Evolutionary conservation across 139 green algal genomes (phyloP).

Genomic region (Tetraselmis striata): DNA sequence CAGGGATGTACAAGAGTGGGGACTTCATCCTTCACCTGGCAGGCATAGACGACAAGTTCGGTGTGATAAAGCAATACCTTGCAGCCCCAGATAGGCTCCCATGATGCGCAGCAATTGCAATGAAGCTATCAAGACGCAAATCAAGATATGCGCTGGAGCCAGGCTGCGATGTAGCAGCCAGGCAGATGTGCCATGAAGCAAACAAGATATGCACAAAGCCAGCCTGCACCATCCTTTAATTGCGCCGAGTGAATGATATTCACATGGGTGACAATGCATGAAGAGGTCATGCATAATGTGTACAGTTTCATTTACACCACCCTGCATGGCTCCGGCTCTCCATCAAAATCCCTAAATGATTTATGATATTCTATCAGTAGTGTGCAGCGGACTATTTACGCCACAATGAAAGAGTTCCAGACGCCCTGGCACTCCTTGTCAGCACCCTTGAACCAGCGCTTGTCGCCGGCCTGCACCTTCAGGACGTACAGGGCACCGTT

Average conservation of each 20-base stretch:
- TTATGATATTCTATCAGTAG: background rate
- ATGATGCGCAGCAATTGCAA: too few species aligned
- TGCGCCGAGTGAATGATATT: too few species aligned
- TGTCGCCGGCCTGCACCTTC: slow-evolving; percentile 86
- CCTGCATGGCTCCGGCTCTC: background rate
- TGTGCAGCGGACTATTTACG: slow-evolving; percentile 33
- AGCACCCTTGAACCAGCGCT: slow-evolving; percentile 92
- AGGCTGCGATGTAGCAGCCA: too few species aligned
- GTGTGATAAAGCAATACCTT: background rate
- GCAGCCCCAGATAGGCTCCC: too few species aligned
- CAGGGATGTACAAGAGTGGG: slow-evolving; percentile 17
- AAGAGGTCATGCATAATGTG: too few species aligned
- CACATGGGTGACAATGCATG: too few species aligned
- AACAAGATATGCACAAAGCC: too few species aligned
- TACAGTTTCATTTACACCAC: background rate
- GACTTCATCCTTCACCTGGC: slow-evolving; percentile 39
- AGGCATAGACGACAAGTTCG: slow-evolving; percentile 27
- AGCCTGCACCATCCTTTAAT: too few species aligned
- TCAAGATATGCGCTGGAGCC: too few species aligned
- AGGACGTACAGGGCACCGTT: slow-evolving; percentile 83
- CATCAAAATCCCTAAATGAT: slow-evolving; percentile 1
- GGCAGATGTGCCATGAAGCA: too few species aligned
- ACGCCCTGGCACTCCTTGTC: slow-evolving; percentile 56
- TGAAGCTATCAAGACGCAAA: too few species aligned
- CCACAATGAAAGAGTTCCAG: slow-evolving; percentile 78